Evolutionary conservation across 352 stramenopile genomes (phyloP).

Genomic region (Bremia lactucae): DNA sequence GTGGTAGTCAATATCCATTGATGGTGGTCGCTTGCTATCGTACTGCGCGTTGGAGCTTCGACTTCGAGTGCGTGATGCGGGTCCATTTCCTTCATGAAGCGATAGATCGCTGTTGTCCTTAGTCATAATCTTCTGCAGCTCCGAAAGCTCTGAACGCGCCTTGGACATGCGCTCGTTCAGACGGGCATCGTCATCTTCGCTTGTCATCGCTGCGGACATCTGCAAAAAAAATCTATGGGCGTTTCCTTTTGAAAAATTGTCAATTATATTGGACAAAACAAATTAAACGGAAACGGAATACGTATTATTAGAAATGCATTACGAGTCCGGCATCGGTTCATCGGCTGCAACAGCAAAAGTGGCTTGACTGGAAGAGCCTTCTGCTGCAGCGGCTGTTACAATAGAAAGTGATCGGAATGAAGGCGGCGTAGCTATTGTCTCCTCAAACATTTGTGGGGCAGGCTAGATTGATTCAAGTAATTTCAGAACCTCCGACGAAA

Average conservation of each 20-base stretch:
- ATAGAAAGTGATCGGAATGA: constrained; percentile 28
- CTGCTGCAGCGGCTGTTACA: constrained; percentile 26
- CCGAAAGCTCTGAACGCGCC: constrained; percentile 35
- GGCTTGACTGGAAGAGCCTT: constrained; percentile 13
- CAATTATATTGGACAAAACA: too few species aligned
- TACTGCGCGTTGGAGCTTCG: constrained; percentile 6
- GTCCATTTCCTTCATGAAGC: constrained; percentile 17
- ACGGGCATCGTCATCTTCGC: constrained; percentile 30
- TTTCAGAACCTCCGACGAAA: too few species aligned
- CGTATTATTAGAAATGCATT: constrained; percentile 11
- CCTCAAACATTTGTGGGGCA: constrained; percentile 22
- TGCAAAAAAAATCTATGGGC: constrained; percentile 1
- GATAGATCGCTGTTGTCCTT: constrained; percentile 14
- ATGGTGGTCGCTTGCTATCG: constrained; percentile 3
- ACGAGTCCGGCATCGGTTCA: constrained; percentile 29
- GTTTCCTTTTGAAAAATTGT: not conserved
- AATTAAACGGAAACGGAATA: too few species aligned
- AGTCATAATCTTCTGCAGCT: constrained; percentile 41
- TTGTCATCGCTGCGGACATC: constrained; percentile 17
- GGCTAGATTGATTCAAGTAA: constrained; percentile 6
- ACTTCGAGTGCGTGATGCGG: constrained; percentile 20
- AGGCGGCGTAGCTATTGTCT: constrained; percentile 23
- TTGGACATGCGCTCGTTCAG: constrained; percentile 50
- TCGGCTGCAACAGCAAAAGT: constrained; percentile 11
- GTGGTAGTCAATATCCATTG: constrained; percentile 16